Evolutionary conservation across 306 rosid species (phyloP), one percentile per base, ranked within the genome.

Genomic region (Arachis stenosperma): DNA sequence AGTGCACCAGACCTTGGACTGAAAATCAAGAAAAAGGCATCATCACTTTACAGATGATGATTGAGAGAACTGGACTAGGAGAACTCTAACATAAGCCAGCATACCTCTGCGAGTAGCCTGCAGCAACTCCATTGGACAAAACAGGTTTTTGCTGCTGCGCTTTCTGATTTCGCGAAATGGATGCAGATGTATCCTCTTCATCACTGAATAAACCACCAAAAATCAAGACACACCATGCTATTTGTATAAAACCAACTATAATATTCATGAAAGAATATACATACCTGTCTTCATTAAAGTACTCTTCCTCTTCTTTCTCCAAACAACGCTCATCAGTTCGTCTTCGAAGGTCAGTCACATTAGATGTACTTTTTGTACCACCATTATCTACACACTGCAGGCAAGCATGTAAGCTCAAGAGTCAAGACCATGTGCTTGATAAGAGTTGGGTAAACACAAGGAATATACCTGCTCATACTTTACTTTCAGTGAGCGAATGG

Each of bases 301-400:
- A 89, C 42, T 89, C 97, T 70, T 93, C 98, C 83, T 93, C 97
- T 79, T 93, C 97, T 81, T 88, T 93, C 83, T 89, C 98, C 77
- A 88, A 79, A 79, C 92, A 94, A 50, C 97, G 96, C 77, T 91
- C 98, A 78, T 93, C 98, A 40, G 55, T 79, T 80, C 91, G 84
- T 79, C 88, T 93, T 77, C 91, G 89, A 65, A 84, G 78, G 70
- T 91, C 96, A 43, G 84, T 72, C 82, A 81, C 86, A 66, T 78
- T 69, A 56, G 61, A 77, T 7, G 77, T 75, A 58, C 86, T 90
- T 81, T 76, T 86, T 52, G 86, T 60, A 71, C 88, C 96, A 75
- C 84, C 84, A 50, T 75, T 82, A 67, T 94, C 98, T 75, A 86
- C 77, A 82, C 86, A 91, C 98, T 94, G 86, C 81, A 88, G 77